Base-by-base conservation (phyloP, 345 rosid species). In the Corchorus olitorius region DNA sequence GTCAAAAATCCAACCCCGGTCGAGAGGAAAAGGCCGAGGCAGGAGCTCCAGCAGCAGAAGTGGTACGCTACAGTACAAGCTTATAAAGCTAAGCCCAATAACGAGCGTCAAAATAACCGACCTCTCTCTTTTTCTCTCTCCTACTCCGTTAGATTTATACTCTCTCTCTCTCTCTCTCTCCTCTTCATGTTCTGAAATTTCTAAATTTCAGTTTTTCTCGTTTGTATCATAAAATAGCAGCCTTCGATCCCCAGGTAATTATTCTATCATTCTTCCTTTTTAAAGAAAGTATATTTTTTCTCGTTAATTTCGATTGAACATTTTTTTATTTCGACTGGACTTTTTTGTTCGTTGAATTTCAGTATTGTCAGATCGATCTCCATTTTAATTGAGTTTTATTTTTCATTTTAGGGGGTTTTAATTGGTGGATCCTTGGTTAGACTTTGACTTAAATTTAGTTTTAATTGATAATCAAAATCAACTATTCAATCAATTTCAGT, bases 191-290 rank as follows among this genome's bases (percentile, higher is more conserved):
- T 67, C 33, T 65, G n/a, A 6, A 13, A 19, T 55, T 76, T 54
- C 35, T 76, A 69, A 27, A 43, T 76, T 66, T 54, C 46, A 11
- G 39, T 37, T 56, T 55, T 43, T 64, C 55, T 55, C 46, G 48
- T 22, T 41, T 15, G 54, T 33, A 52, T 65, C 78, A 41, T 39
- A 54, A 75, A 39, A 5, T 20, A 75, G 52, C 77, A 48, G 45
- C 52, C 16, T 27, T 20, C 78, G 50, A 54, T 65, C 72, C 54
- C 49, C 60, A 67, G 79, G 79, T 76, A 76, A 65, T 63, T 16
- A 33, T 46, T 16, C 48, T 33, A 0, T 48, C n/a, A 5, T 54
- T 14, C 3, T 5, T 10, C 39, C 14, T 39, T 3, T 37, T 55
- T 35, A 6, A 33, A 1, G 1, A 50, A 53, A 39, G 43, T 39